Evolutionary conservation across 2,329 filamentous ascomycete species (phyloP).

Genomic region (Trichoderma citrinoviride): DNA sequence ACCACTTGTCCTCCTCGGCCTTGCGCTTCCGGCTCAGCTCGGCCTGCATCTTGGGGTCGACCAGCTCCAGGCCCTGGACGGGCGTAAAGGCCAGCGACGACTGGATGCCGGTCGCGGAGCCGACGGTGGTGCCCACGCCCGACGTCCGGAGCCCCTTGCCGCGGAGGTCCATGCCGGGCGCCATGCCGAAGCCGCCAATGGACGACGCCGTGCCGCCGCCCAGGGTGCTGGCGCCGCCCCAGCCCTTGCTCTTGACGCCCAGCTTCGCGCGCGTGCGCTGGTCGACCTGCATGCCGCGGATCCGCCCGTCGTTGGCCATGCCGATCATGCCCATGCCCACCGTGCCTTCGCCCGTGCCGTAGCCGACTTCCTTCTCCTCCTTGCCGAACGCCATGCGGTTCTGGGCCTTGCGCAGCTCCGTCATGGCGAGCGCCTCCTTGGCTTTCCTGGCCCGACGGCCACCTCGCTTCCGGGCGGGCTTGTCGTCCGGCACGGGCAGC

Average conservation of each 20-base stretch:
- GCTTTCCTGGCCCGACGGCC: conserved; percentile 86
- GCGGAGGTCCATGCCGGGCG: conserved; percentile 66
- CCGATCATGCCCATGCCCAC: conserved; percentile 95
- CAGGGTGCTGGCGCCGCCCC: conserved; percentile 70
- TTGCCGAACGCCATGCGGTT: conserved; percentile 96
- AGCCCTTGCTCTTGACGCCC: conserved; percentile 92
- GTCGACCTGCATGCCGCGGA: conserved; percentile 86
- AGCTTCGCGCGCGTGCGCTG: conserved; percentile 90
- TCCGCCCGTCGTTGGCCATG: conserved; percentile 79
- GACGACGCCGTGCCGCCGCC: conserved; percentile 74
- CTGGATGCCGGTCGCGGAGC: conserved; percentile 64
- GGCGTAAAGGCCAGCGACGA: conserved; percentile 91
- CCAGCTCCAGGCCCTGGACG: conserved; percentile 89
- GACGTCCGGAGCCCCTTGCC: conserved; percentile 76
- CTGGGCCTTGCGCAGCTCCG: conserved; percentile 90
- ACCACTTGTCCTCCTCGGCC: conserved; percentile 93
- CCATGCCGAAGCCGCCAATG: conserved; percentile 72
- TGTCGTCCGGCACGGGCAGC: conserved; percentile 90
- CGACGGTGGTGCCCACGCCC: conserved; percentile 72
- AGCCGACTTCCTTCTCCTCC: conserved; percentile 90
- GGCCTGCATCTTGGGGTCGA: conserved; percentile 86
- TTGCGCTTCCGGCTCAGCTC: conserved; percentile 88
- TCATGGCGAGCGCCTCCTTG: conserved; percentile 97
- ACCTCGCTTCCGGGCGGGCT: conserved; percentile 87
- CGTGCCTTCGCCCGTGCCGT: conserved; percentile 80